Evolutionary conservation across 2,329 filamentous ascomycete species (phyloP).

Genomic region (Emericellopsis atlantica): DNA sequence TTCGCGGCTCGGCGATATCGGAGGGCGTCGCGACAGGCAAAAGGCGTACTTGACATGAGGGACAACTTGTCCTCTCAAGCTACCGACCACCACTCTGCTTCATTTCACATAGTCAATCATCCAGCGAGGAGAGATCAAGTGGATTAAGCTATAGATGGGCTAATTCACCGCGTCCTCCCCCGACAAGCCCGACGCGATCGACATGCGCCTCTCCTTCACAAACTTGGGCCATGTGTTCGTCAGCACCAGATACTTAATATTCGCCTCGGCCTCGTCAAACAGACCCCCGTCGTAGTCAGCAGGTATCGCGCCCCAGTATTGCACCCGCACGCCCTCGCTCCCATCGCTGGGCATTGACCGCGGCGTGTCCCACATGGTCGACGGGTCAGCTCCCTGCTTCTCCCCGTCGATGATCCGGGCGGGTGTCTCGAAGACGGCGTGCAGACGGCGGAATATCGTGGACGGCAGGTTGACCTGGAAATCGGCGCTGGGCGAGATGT

Average conservation of each 20-base stretch:
- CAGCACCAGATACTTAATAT: conserved; percentile 54
- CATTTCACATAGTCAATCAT: too few relatives aligned
- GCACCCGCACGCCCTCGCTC: conserved; percentile 9
- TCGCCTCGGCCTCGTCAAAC: conserved; percentile 47
- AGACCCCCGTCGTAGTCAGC: conserved; percentile 35
- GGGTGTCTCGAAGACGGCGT: conserved; percentile 8
- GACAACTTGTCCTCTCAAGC: too few relatives aligned
- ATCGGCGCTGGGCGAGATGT: conserved; percentile 44
- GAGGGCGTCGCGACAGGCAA: too few relatives aligned
- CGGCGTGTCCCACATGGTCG: conserved; percentile 2
- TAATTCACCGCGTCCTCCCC: not conserved
- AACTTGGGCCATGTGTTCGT: conserved; percentile 59
- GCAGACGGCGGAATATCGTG: conserved; percentile 12
- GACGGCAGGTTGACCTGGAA: conserved; percentile 55
- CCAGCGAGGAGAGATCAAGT: too few relatives aligned
- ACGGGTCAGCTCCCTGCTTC: conserved; percentile 18
- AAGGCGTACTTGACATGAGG: too few relatives aligned
- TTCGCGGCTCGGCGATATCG: too few relatives aligned
- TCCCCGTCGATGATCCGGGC: conserved; percentile 22
- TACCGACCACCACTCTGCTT: too few relatives aligned
- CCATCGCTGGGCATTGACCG: conserved; percentile 3
- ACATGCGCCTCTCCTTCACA: conserved; percentile 25
- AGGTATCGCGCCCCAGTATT: conserved; percentile 32
- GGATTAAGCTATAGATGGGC: too few relatives aligned
- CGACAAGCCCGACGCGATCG: conserved; percentile 11